Evolutionary conservation across 2,329 filamentous ascomycete species (phyloP), one percentile per base, ranked within the genome.

Genomic region (Tolypocladium amazonense): DNA sequence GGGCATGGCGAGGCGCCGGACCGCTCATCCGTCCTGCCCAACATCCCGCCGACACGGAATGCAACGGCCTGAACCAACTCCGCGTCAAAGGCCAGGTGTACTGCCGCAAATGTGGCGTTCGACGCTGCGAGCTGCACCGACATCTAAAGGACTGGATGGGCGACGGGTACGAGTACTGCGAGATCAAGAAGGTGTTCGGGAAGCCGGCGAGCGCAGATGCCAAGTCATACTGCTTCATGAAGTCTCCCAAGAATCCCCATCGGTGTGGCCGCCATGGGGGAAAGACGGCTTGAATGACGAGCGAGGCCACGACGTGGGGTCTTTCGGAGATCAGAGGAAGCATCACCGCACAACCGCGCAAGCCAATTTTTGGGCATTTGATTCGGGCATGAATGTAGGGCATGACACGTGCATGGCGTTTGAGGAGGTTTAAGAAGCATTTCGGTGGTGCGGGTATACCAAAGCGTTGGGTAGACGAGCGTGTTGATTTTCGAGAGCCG

Each of bases 131-230:
- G 74, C 76, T 87, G 60, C 82, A 86, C 72, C 80, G 81, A 64
- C 84, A 87, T 68, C 78, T 87, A 65, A 76, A 77, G 66, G 77
- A 76, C 47, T 87, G 83, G 81, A 81, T 86, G 77, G 81, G 81
- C 59, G 72, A 75, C 45, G 75, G 71, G 25, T 72, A 77, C 62
- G 84, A 87, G 70, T 87, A 87, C 72, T 87, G 84, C 74, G 77
- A 76, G 60, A 81, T 87, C 64, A 81, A 78, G 67, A 76, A 82
- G 67, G 80, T 80, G 68, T 87, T 80, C 65, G 83, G 83, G 43
- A 71, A 73, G 23, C 72, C 71, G 12, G 81, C 83, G 1, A 71
- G 69, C 4, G 72, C 75, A 38, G 76, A 75, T 2, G 77, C 80
- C 8, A 78, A 76, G 67, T 68, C 74, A 30, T 80, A 78, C 59